Evolutionary conservation across 2,329 filamentous ascomycete species (phyloP).

Genomic region (Penicillium sp.): DNA sequence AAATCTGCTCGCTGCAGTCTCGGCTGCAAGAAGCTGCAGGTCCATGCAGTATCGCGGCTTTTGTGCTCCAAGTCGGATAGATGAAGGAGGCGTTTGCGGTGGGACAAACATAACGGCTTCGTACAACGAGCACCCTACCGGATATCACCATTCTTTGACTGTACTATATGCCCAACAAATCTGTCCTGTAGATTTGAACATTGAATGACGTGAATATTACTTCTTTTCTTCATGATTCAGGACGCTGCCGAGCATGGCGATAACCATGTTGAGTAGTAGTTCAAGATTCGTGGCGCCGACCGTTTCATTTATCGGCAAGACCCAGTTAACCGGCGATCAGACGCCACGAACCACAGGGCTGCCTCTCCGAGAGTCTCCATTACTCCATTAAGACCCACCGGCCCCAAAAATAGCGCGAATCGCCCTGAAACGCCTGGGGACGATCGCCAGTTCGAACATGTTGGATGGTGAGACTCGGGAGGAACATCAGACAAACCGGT

Average conservation of each 20-base stretch:
- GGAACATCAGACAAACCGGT: background rate
- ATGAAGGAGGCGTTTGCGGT: background rate
- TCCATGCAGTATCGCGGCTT: background rate
- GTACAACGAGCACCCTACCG: background rate
- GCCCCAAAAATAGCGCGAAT: conserved; percentile 12
- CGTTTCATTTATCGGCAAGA: background rate
- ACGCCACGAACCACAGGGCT: conserved; percentile 1
- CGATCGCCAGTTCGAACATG: background rate
- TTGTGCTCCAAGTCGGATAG: background rate
- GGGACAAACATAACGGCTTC: background rate
- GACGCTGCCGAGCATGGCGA: background rate
- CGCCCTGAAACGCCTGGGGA: background rate
- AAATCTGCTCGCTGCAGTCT: background rate
- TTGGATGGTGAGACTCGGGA: conserved; percentile 6
- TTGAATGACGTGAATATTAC: background rate
- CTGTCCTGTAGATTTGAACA: background rate
- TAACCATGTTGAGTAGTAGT: background rate
- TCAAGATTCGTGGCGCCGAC: background rate
- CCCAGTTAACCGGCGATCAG: background rate
- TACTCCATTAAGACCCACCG: background rate
- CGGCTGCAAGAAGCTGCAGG: background rate
- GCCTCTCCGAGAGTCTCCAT: background rate
- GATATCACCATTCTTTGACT: background rate
- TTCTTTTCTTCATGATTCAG: background rate
- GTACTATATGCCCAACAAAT: background rate